These are phyloP conservation scores for Suillus fuscotomentosus DNA, from an alignment of 768 basidiomycete species.

Conservation along the genomic window DNA sequence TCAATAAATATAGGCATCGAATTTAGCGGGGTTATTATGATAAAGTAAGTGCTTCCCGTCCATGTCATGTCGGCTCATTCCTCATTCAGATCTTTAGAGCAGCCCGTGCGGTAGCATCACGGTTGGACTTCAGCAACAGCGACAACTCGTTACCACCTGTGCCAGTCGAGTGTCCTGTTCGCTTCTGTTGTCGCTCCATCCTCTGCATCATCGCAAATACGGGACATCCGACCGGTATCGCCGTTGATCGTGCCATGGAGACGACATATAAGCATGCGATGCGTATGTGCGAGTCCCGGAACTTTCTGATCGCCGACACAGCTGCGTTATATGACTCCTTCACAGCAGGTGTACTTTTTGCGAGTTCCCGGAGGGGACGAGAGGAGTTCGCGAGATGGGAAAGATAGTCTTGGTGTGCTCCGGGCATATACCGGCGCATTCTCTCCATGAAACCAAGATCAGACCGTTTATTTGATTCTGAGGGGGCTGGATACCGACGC, in stretches of 20 bases:
- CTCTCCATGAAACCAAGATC: conserved; percentile 86
- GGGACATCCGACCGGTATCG: conserved; percentile 46
- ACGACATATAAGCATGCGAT: conserved; percentile 88
- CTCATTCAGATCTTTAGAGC: conserved; percentile 42
- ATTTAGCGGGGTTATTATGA: conserved; percentile 10
- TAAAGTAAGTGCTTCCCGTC: background rate
- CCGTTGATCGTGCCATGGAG: conserved; percentile 70
- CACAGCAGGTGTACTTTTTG: conserved; percentile 53
- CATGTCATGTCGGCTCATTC: background rate
- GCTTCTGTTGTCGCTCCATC: conserved; percentile 40
- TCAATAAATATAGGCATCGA: conserved; percentile 22
- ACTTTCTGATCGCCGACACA: conserved; percentile 73
- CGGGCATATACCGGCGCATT: conserved; percentile 96
- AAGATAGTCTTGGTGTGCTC: conserved; percentile 84
- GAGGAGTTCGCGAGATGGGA: conserved; percentile 57
- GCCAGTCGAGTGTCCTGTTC: conserved; percentile 62
- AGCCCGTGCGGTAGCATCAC: conserved; percentile 80
- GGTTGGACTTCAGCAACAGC: conserved; percentile 79
- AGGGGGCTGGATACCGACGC: conserved; percentile 65
- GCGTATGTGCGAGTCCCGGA: conserved; percentile 88
- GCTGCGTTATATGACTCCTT: conserved; percentile 78
- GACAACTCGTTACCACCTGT: conserved; percentile 90
- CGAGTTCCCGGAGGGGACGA: conserved; percentile 63
- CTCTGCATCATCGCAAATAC: conserved; percentile 54
- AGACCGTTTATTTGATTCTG: conserved; percentile 60